Conservation (phyloP, 1,284 basidiomycete species). For the Uromyces viciae-fabae region DNA sequence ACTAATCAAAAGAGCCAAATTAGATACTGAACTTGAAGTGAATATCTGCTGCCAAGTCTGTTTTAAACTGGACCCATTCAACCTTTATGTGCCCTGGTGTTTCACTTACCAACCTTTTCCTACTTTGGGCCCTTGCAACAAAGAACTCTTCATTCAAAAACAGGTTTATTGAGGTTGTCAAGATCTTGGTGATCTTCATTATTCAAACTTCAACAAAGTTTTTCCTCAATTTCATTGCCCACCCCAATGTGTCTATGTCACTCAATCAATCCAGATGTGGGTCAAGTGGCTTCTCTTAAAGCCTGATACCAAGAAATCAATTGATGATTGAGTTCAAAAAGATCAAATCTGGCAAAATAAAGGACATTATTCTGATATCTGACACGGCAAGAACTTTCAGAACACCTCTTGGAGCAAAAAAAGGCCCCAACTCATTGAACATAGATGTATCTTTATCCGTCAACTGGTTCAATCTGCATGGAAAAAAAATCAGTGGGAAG, state of each 20-base stretch:
- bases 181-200: not conserved
- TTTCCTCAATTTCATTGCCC: not conserved
- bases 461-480: constrained; percentile 27
- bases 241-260: not conserved
- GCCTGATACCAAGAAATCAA: not conserved
- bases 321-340: not conserved
- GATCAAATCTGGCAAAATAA: not conserved
- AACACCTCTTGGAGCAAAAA: not conserved
- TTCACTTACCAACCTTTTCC: constrained; percentile 4
- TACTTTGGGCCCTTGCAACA: not conserved
- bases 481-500: constrained; percentile 15
- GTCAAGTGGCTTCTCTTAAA: not conserved
- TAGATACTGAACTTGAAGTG: not conserved
- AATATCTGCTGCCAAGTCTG: constrained; percentile 6
- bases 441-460: constrained; percentile 8
- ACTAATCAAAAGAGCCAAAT: not conserved
- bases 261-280: constrained; percentile 7
- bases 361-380: not conserved
- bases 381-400: not conserved
- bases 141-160: not conserved
- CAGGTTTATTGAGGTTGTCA: not conserved
- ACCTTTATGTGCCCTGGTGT: not conserved
- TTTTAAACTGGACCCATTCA: not conserved
- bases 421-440: not conserved
- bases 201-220: not conserved